Percentiles rank a stretch among this genome's conserved stretches.
Conservation (phyloP, 176 grass and related monocot genomes). For the Triticum timopheevii region DNA sequence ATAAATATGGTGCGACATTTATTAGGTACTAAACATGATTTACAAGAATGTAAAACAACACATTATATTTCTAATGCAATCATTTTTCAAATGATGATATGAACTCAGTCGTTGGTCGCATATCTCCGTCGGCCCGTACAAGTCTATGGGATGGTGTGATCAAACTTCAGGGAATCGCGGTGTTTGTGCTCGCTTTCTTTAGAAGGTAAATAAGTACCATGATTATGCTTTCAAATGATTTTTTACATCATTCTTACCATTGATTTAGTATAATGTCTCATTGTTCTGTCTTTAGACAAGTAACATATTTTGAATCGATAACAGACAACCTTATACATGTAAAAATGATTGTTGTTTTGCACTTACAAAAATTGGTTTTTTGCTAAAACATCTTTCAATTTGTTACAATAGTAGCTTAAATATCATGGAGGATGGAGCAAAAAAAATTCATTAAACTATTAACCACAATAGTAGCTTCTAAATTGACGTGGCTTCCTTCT, state of each 20-base stretch:
- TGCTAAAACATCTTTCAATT: too few relatives aligned
- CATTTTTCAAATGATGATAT: constrained; percentile 19
- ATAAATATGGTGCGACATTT: background rate
- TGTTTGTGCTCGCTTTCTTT: constrained; percentile 10
- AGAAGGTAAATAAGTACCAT: constrained; percentile 17
- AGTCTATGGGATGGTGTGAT: constrained; percentile 23
- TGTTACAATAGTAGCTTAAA: too few relatives aligned
- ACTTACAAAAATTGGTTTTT: too few relatives aligned
- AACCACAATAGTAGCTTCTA: too few relatives aligned
- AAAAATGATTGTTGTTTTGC: too few relatives aligned
- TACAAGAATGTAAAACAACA: constrained; percentile 14
- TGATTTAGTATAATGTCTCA: background rate
- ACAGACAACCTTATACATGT: too few relatives aligned
- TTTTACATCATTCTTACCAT: too few relatives aligned
- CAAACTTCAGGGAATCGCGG: background rate
- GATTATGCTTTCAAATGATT: background rate
- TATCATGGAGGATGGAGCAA: too few relatives aligned
- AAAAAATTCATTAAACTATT: too few relatives aligned
- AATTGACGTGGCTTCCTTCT: too few relatives aligned
- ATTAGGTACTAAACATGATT: background rate
- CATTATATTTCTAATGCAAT: background rate
- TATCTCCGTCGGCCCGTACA: constrained; percentile 3
- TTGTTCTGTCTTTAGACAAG: too few relatives aligned
- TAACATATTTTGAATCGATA: too few relatives aligned
- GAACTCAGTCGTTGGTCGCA: background rate